These are phyloP conservation scores for Trametes polyzona DNA, from an alignment of 1,284 basidiomycete genomes.

Conservation along the genomic window DNA sequence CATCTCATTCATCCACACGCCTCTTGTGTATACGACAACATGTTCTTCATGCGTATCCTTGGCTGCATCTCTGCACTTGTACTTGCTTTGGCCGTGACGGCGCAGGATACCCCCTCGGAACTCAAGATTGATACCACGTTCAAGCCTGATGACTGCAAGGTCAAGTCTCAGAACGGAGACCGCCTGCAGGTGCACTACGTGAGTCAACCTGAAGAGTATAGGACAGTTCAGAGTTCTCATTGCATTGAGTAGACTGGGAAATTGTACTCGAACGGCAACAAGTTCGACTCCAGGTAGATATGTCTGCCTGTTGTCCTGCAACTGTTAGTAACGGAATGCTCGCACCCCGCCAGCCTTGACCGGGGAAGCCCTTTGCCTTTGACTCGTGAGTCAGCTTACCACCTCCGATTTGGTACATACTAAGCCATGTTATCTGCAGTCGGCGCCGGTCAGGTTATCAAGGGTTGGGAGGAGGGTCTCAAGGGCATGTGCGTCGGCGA, in stretches of 20 bases:
- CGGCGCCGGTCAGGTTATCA: conserved; percentile 80
- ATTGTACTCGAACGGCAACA: conserved; percentile 68
- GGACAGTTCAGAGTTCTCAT: neutral
- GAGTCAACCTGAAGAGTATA: conserved; percentile 35
- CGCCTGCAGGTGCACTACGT: conserved; percentile 80
- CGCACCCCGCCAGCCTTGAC: conserved; percentile 52
- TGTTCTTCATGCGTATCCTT: conserved; percentile 25
- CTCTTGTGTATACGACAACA: conserved; percentile 8
- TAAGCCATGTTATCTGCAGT: too few relatives aligned
- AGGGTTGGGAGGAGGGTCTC: conserved; percentile 82
- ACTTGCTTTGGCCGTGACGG: conserved; percentile 41
- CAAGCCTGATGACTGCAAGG: conserved; percentile 60
- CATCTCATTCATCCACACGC: neutral
- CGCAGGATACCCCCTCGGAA: conserved; percentile 50
- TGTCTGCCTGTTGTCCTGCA: neutral
- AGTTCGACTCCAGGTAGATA: conserved; percentile 82
- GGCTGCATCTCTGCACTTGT: conserved; percentile 42
- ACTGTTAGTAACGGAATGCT: neutral
- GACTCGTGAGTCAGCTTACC: conserved; percentile 54
- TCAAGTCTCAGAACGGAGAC: conserved; percentile 68
- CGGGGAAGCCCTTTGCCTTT: conserved; percentile 70
- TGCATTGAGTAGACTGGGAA: conserved; percentile 66
- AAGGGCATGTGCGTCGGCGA: conserved; percentile 88
- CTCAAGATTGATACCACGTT: conserved; percentile 66
- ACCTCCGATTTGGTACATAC: too few relatives aligned